Conservation (phyloP, 805 yeast species). For the Vanderwaltozyma polyspora region DNA sequence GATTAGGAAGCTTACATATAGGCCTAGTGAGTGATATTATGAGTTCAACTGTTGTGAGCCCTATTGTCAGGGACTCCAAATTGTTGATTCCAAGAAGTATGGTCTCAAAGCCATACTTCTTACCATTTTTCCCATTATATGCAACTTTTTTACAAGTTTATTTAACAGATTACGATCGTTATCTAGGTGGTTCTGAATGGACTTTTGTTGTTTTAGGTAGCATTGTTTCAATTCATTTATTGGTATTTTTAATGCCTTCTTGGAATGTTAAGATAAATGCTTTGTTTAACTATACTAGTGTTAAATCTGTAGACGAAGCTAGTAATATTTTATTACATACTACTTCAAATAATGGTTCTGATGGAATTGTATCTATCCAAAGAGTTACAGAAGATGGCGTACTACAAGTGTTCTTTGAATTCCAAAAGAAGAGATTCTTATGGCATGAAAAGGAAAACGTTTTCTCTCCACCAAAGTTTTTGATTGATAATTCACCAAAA, state of each 20-base stretch:
- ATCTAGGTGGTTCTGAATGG: slow-evolving; percentile 89
- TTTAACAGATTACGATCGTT: slow-evolving; percentile 57
- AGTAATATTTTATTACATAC: slow-evolving; percentile 67
- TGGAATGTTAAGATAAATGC: slow-evolving; percentile 75
- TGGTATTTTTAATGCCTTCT: slow-evolving; percentile 82
- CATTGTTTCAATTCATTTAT: slow-evolving; percentile 57
- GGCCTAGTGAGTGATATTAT: too few relatives aligned
- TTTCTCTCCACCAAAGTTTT: slow-evolving; percentile 75
- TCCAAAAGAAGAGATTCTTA: slow-evolving; percentile 86
- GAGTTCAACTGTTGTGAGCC: slow-evolving; percentile 66
- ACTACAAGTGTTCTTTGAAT: slow-evolving; percentile 58
- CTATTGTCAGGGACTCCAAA: slow-evolving; percentile 60
- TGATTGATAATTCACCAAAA: slow-evolving; percentile 45
- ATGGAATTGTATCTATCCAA: slow-evolving; percentile 60
- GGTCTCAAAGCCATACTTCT: slow-evolving; percentile 59
- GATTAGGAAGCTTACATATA: too few relatives aligned
- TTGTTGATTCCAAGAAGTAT: slow-evolving; percentile 59
- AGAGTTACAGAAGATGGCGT: slow-evolving; percentile 47
- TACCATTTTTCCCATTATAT: slow-evolving; percentile 72
- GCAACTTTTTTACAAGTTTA: slow-evolving; percentile 64
- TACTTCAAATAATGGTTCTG: slow-evolving; percentile 74
- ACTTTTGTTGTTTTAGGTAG: slow-evolving; percentile 79
- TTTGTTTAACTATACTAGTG: slow-evolving; percentile 53
- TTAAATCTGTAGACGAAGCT: slow-evolving; percentile 48
- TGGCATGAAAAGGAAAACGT: slow-evolving; percentile 40